phyloP scores from a whole-genome alignment of 2,329 filamentous ascomycete species.

The Botrytis sinoallii region DNA sequence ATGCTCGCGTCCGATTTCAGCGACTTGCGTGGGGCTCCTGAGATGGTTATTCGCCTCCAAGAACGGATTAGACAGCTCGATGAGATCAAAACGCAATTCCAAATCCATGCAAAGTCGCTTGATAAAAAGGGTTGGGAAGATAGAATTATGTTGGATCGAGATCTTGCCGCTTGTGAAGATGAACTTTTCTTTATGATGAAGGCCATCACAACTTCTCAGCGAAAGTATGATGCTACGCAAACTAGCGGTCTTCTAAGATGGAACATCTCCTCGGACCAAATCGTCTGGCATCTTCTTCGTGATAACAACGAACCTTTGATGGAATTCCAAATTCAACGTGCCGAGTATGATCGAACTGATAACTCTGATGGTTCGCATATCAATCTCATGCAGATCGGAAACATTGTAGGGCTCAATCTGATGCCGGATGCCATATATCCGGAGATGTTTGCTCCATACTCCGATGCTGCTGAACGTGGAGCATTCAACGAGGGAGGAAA shows the following conservation, averaged over 20 bases:
- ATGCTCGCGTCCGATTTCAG: slow-evolving; percentile 99
- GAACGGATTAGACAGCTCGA: slow-evolving; percentile 90
- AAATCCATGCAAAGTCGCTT: slow-evolving; percentile 82
- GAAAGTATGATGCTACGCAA: slow-evolving; percentile 73
- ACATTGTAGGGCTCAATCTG: slow-evolving; percentile 84
- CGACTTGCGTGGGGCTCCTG: slow-evolving; percentile 86
- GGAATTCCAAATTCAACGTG: slow-evolving; percentile 87
- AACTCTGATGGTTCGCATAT: slow-evolving; percentile 96
- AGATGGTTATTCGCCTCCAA: slow-evolving; percentile 88
- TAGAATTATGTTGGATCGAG: slow-evolving; percentile 80
- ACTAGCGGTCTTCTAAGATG: slow-evolving; percentile 81
- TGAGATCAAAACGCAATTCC: slow-evolving; percentile 95
- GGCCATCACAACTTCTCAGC: slow-evolving; percentile 93
- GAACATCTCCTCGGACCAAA: slow-evolving; percentile 91
- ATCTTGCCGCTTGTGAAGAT: slow-evolving; percentile 86
- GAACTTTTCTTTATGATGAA: slow-evolving; percentile 99
- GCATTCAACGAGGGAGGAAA: slow-evolving; percentile 54
- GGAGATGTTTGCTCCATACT: slow-evolving; percentile 89
- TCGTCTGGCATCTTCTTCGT: slow-evolving; percentile 94
- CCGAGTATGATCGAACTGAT: slow-evolving; percentile 91
- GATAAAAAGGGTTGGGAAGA: slow-evolving; percentile 92
- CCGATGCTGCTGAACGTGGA: slow-evolving; percentile 62
- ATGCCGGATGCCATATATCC: slow-evolving; percentile 90
- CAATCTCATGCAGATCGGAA: slow-evolving; percentile 85
- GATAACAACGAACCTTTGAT: slow-evolving; percentile 84